phyloP scores from a whole-genome alignment of 371 early-diverging fungal genomes.

The Mortierella sp. region DNA sequence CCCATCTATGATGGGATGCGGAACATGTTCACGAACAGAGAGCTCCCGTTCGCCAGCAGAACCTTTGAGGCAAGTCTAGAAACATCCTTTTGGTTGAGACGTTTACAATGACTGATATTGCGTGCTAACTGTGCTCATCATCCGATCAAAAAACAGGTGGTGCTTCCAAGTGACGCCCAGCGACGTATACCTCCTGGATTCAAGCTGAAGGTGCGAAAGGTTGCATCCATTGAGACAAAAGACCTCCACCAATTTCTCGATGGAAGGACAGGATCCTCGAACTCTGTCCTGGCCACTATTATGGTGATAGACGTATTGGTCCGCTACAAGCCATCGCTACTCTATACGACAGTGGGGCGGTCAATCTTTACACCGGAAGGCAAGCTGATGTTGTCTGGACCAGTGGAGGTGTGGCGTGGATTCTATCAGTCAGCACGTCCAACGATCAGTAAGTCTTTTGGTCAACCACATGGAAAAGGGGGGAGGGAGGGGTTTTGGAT shows the following conservation, averaged over 20 bases:
- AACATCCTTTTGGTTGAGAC: too few species aligned
- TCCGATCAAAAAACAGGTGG: conserved; percentile 57
- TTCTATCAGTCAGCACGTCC: conserved; percentile 88
- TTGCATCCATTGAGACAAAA: conserved; percentile 64
- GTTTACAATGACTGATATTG: too few species aligned
- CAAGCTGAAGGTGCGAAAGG: conserved; percentile 66
- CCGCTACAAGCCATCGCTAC: conserved; percentile 76
- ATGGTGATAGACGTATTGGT: conserved; percentile 85
- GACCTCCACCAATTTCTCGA: conserved; percentile 62
- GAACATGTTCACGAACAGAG: conserved; percentile 58
- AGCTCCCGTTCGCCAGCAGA: conserved; percentile 53
- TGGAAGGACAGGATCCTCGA: conserved; percentile 55
- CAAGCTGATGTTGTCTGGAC: conserved; percentile 66
- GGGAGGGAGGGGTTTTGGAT: neutral
- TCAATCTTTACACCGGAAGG: conserved; percentile 85
- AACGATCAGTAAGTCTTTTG: conserved; percentile 61
- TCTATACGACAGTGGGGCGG: conserved; percentile 81
- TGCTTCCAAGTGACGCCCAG: conserved; percentile 52
- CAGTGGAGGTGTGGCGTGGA: conserved; percentile 92
- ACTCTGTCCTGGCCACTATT: conserved; percentile 68
- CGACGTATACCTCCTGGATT: conserved; percentile 28
- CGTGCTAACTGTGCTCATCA: too few species aligned
- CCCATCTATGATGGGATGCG: conserved; percentile 65
- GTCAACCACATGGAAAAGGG: too few species aligned
- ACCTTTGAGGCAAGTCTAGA: conserved; percentile 59